phyloP scores from a whole-genome alignment of 192 early-diverging fungal species.

The Coemansia sp. region DNA sequence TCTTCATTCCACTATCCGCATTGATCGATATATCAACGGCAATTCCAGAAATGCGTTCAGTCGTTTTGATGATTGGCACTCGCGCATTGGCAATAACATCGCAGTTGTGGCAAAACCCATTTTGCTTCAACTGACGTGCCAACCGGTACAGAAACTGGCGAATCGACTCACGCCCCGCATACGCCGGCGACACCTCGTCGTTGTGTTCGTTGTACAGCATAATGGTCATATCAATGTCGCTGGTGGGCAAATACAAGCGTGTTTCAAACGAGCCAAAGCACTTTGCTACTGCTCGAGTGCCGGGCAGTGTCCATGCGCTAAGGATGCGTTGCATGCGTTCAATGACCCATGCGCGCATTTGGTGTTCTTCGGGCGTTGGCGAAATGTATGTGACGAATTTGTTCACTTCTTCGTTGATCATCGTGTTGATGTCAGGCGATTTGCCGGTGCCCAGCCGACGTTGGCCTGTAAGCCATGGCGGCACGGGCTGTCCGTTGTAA shows the following conservation, averaged over 20 bases:
- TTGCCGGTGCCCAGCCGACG: conserved; percentile 34
- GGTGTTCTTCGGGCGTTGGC: conserved; percentile 79
- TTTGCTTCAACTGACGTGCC: conserved; percentile 46
- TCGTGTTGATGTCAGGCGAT: conserved; percentile 45
- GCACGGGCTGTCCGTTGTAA: conserved; percentile 47
- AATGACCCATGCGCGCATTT: conserved; percentile 71
- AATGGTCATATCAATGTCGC: conserved; percentile 66
- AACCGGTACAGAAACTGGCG: conserved; percentile 49
- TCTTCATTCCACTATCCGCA: conserved; percentile 62
- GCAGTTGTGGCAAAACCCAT: conserved; percentile 48
- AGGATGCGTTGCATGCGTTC: conserved; percentile 59
- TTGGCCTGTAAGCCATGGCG: conserved; percentile 46
- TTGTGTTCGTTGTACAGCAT: conserved; percentile 30
- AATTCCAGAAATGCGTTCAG: conserved; percentile 70
- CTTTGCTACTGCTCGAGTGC: conserved; percentile 25
- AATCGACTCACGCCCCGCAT: conserved; percentile 26
- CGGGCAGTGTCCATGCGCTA: conserved; percentile 34
- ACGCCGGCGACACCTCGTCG: conserved; percentile 12
- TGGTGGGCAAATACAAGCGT: conserved; percentile 80
- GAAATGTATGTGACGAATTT: conserved; percentile 77
- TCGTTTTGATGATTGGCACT: conserved; percentile 91
- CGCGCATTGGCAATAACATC: conserved; percentile 68
- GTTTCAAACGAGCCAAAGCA: conserved; percentile 94
- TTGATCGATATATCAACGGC: conserved; percentile 87
- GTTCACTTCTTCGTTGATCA: conserved; percentile 65